These are phyloP conservation scores for Diutina mesorugosa DNA, from an alignment of 1,139 yeast species.

Conservation along the genomic window DNA sequence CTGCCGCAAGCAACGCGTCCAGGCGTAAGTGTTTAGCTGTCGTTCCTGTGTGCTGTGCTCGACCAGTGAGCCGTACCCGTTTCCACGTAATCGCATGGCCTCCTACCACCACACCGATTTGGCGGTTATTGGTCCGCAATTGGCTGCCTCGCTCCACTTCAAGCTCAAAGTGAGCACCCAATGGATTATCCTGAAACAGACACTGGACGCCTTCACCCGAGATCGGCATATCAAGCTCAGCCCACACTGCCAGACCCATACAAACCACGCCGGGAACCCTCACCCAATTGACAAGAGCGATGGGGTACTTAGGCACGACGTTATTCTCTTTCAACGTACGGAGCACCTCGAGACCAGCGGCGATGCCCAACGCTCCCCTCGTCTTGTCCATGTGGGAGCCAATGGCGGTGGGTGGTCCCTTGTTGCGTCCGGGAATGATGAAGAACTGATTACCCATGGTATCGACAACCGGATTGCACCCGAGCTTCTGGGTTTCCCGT, in stretches of 20 bases:
- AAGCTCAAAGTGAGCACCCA: constrained; percentile 59
- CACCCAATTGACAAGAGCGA: constrained; percentile 58
- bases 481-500: constrained; percentile 34
- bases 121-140: constrained; percentile 39
- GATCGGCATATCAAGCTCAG: constrained; percentile 30
- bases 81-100: constrained; percentile 61
- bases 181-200: constrained; percentile 35
- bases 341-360: constrained; percentile 53
- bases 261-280: constrained; percentile 49
- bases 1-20: constrained; percentile 49
- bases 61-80: constrained; percentile 40
- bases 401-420: constrained; percentile 38
- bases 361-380: constrained; percentile 65
- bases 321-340: constrained; percentile 50
- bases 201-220: constrained; percentile 31
- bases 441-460: constrained; percentile 58
- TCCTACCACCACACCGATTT: constrained; percentile 54
- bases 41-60: constrained; percentile 63
- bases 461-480: constrained; percentile 48
- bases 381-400: constrained; percentile 72
- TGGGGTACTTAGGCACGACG: constrained; percentile 47
- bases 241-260: constrained; percentile 59
- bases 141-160: constrained; percentile 73
- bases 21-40: constrained; percentile 54
- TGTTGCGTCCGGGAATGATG: constrained; percentile 42